phyloP scores from a whole-genome alignment of 1,139 yeast species.

The Taphrina wiesneri region DNA sequence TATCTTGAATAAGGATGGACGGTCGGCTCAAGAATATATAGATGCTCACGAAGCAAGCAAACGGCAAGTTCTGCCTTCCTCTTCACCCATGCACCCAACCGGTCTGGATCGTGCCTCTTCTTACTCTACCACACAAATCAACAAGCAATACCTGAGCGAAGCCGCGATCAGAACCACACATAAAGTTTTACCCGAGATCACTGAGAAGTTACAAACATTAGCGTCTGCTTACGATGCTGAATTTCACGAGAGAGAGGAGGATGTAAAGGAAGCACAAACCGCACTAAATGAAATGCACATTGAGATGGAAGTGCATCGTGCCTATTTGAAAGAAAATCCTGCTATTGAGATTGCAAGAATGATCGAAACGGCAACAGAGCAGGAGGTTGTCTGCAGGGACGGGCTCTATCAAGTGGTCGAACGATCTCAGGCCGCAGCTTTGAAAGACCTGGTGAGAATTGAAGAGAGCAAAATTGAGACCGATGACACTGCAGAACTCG shows the following conservation, averaged over 20 bases:
- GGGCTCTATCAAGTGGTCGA: conserved; percentile 23
- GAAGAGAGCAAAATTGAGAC: conserved; percentile 8
- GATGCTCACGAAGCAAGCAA: conserved; percentile 35
- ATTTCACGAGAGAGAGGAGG: conserved; percentile 55
- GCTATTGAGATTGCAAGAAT: conserved; percentile 43
- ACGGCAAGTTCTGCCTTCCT: conserved; percentile 20
- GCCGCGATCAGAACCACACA: conserved; percentile 57
- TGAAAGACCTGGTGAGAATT: conserved; percentile 42
- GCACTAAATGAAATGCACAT: conserved; percentile 49
- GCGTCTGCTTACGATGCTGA: conserved; percentile 60
- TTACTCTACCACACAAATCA: conserved; percentile 20
- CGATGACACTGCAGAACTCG: conserved; percentile 16
- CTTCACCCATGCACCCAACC: conserved; percentile 13
- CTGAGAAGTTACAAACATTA: conserved; percentile 55
- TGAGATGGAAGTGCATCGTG: conserved; percentile 45
- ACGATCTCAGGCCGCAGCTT: conserved; percentile 41
- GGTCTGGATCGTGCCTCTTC: conserved; percentile 5
- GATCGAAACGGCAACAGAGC: conserved; percentile 44
- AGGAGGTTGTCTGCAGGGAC: conserved; percentile 13
- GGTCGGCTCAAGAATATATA: conserved; percentile 73
- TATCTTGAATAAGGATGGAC: conserved; percentile 68
- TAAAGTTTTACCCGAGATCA: conserved; percentile 49
- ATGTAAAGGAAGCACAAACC: conserved; percentile 51
- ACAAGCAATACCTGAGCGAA: conserved; percentile 49
- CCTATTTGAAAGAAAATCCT: conserved; percentile 35